Conservation (phyloP, 768 basidiomycete genomes). For the Pleurotus cornucopiae region DNA sequence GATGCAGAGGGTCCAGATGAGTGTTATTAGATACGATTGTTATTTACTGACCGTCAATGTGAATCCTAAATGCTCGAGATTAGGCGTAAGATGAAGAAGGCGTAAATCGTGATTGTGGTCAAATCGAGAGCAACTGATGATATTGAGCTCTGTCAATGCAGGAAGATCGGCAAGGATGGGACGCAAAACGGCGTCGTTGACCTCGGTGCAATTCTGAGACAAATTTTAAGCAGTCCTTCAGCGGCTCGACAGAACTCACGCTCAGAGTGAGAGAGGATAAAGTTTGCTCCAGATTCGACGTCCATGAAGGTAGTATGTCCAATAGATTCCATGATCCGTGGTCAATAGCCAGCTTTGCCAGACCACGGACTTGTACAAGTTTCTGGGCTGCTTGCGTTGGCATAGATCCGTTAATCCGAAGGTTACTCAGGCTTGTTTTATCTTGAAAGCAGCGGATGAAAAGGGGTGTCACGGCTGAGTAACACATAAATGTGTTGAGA, state of each 20-base stretch:
- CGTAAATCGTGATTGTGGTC: slow-evolving; percentile 48
- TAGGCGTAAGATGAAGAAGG: slow-evolving; percentile 43
- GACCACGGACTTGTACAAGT: slow-evolving; percentile 32
- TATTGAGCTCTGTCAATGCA: slow-evolving; percentile 51
- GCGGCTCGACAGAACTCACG: slow-evolving; percentile 36
- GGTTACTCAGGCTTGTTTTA: slow-evolving; percentile 37
- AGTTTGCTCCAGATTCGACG: slow-evolving; percentile 32
- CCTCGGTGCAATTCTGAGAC: slow-evolving; percentile 49
- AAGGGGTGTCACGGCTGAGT: slow-evolving; percentile 40
- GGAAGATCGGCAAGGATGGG: slow-evolving; percentile 46
- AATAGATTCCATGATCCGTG: slow-evolving; percentile 60
- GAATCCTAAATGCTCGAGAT: slow-evolving; percentile 57
- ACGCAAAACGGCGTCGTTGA: slow-evolving; percentile 50
- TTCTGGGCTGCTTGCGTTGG: slow-evolving; percentile 43
- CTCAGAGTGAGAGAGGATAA: slow-evolving; percentile 54
- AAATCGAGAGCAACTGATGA: slow-evolving; percentile 56
- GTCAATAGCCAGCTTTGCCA: slow-evolving; percentile 51
- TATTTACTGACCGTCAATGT: slow-evolving; percentile 47
- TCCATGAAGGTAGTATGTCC: slow-evolving; percentile 58
- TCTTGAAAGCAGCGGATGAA: slow-evolving; percentile 44
- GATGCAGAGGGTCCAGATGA: slow-evolving; percentile 5
- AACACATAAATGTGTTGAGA: slow-evolving; percentile 54
- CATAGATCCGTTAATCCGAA: slow-evolving; percentile 53
- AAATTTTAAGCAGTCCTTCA: neutral
- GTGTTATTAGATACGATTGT: neutral